phyloP scores from a whole-genome alignment of 2,329 filamentous ascomycete genomes.

The Fusarium nematophilum region DNA sequence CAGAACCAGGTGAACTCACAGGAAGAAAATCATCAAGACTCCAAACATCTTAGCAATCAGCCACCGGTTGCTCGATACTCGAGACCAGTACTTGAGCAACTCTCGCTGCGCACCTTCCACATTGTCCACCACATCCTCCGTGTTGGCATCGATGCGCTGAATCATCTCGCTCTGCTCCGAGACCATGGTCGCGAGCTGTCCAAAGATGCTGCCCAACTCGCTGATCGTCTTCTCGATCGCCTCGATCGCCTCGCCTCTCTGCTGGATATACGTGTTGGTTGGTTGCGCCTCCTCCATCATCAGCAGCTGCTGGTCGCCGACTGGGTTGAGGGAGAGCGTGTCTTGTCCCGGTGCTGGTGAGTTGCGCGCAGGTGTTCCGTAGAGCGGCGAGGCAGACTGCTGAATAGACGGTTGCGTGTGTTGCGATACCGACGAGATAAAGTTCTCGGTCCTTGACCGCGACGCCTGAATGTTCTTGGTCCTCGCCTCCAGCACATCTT shows the following conservation, averaged over 20 bases:
- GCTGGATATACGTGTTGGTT: slow-evolving; percentile 89
- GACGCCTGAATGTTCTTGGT: slow-evolving; percentile 99
- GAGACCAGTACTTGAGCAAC: slow-evolving; percentile 95
- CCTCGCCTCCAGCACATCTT: slow-evolving; percentile 93
- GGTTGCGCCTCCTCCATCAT: slow-evolving; percentile 92
- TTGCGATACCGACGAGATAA: slow-evolving; percentile 88
- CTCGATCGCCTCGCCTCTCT: slow-evolving; percentile 94
- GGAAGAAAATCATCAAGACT: slow-evolving; percentile 93
- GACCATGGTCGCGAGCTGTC: slow-evolving; percentile 95
- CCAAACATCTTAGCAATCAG: slow-evolving; percentile 83
- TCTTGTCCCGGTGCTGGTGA: slow-evolving; percentile 77
- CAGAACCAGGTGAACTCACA: slow-evolving; percentile 57
- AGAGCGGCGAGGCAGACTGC: slow-evolving; percentile 86
- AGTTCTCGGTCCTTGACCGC: slow-evolving; percentile 92
- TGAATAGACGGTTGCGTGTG: slow-evolving; percentile 76
- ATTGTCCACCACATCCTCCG: slow-evolving; percentile 97
- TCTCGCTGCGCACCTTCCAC: slow-evolving; percentile 97
- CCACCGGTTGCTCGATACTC: slow-evolving; percentile 96
- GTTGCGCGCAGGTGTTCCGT: slow-evolving; percentile 78
- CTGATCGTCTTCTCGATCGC: slow-evolving; percentile 95
- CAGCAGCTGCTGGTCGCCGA: slow-evolving; percentile 86
- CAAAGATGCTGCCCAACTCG: slow-evolving; percentile 91
- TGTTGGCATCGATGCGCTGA: slow-evolving; percentile 95
- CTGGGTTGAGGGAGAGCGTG: slow-evolving; percentile 83
- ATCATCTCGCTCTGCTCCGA: slow-evolving; percentile 98